Percentiles rank a stretch among this genome's conserved stretches.
These are phyloP conservation scores for Xylona heveae DNA, from an alignment of 495 filamentous ascomycete genomes.

Conservation along the genomic window DNA sequence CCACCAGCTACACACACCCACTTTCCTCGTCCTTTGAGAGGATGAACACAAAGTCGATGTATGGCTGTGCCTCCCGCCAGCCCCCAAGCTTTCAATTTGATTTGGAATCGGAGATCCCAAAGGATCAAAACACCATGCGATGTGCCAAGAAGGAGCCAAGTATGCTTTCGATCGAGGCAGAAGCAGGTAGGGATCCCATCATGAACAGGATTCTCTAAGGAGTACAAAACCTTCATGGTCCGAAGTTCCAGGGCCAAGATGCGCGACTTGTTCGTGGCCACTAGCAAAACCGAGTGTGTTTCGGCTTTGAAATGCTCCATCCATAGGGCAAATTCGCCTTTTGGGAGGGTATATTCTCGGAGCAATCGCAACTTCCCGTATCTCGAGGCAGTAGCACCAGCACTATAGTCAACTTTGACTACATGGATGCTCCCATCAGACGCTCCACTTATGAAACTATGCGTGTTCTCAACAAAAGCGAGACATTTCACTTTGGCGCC, in stretches of 20 bases:
- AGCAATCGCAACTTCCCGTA: constrained; percentile 61
- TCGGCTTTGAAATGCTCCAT: constrained; percentile 80
- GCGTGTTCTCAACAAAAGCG: constrained; percentile 83
- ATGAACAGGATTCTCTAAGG: constrained; percentile 72
- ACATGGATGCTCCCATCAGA: constrained; percentile 82
- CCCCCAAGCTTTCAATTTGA: constrained; percentile 76
- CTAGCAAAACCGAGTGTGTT: constrained; percentile 50
- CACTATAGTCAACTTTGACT: constrained; percentile 60
- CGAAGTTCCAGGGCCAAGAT: constrained; percentile 73
- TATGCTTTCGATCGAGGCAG: constrained; percentile 59
- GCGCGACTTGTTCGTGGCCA: constrained; percentile 72
- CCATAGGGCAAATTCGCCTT: constrained; percentile 68
- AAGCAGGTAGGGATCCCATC: constrained; percentile 91
- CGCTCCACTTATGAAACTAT: constrained; percentile 76
- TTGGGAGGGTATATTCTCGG: constrained; percentile 59
- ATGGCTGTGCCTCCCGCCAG: constrained; percentile 65
- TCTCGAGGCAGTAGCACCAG: constrained; percentile 32
- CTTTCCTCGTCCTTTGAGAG: constrained; percentile 48
- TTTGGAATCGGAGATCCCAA: constrained; percentile 88
- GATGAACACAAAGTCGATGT: constrained; percentile 58
- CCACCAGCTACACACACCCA: constrained; percentile 79
- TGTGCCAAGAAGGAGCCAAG: constrained; percentile 82
- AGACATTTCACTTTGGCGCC: constrained; percentile 57
- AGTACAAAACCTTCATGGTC: constrained; percentile 64
- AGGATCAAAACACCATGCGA: constrained; percentile 83